Percentiles rank a stretch among this genome's conserved stretches.
phyloP scores from a whole-genome alignment of 2,329 filamentous ascomycete genomes.

The Monilinia fructicola region DNA sequence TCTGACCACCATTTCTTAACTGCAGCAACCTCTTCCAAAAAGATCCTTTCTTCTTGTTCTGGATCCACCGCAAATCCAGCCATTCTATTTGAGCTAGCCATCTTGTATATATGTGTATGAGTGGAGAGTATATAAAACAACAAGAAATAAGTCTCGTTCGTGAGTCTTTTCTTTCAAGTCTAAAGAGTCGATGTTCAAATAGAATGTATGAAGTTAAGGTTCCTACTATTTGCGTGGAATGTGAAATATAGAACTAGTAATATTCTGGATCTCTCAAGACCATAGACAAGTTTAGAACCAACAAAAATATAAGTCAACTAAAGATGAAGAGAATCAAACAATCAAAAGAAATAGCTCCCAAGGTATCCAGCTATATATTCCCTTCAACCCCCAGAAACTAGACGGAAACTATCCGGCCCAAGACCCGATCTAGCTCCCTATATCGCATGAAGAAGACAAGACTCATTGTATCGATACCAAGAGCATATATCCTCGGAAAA shows the following conservation, averaged over 20 bases:
- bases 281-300: background rate
- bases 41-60: slow-evolving; percentile 53
- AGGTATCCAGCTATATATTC: background rate
- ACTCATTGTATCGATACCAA: background rate
- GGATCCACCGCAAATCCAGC: slow-evolving; percentile 56
- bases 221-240: slow-evolving; percentile 13
- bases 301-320: background rate
- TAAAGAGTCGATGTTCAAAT: background rate
- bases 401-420: background rate
- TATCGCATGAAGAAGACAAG: slow-evolving; percentile 5
- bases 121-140: slow-evolving; percentile 25
- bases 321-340: no score
- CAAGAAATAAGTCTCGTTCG: background rate
- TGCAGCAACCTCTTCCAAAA: slow-evolving; percentile 75
- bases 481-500: slow-evolving; percentile 24
- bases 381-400: background rate
- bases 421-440: slow-evolving; percentile 26
- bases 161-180: background rate
- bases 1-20: slow-evolving; percentile 95
- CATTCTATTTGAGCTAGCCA: slow-evolving; percentile 51
- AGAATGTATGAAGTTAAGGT: background rate
- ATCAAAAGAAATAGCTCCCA: background rate
- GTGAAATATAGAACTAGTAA: background rate
- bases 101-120: slow-evolving; percentile 21
- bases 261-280: background rate